Evolutionary conservation across 2,329 filamentous ascomycete species (phyloP).

Genomic region (Aspergillus sergii): DNA sequence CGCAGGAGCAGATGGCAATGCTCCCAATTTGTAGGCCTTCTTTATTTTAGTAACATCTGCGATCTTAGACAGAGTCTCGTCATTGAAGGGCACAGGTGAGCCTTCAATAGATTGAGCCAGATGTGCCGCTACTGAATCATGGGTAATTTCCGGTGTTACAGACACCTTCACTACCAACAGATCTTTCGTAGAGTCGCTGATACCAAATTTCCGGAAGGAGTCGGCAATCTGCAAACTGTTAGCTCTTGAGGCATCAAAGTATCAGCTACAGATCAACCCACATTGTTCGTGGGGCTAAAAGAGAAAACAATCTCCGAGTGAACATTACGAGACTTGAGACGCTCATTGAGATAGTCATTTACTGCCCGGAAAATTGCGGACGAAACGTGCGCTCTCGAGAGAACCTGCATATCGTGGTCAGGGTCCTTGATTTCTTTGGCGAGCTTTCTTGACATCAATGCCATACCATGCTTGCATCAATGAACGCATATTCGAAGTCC

Average conservation of each 20-base stretch:
- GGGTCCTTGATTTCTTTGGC: background rate
- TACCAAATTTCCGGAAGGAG: conserved; percentile 85
- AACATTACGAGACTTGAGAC: conserved; percentile 78
- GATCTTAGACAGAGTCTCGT: conserved; percentile 61
- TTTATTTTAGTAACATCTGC: conserved; percentile 71
- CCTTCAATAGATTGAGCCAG: conserved; percentile 66
- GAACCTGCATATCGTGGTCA: conserved; percentile 53
- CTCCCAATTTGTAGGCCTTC: conserved; percentile 85
- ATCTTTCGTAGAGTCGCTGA: conserved; percentile 68
- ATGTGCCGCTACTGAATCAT: conserved; percentile 60
- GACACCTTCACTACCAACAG: conserved; percentile 83
- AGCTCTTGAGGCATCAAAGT: conserved; percentile 13
- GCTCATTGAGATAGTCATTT: conserved; percentile 61
- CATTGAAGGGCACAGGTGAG: conserved; percentile 59
- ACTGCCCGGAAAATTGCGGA: conserved; percentile 78
- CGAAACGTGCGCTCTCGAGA: conserved; percentile 72
- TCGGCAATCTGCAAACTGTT: conserved; percentile 72
- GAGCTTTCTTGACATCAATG: background rate
- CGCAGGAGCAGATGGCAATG: conserved; percentile 48
- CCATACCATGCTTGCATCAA: conserved; percentile 78
- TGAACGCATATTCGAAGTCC: conserved; percentile 89
- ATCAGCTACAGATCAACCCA: conserved; percentile 42
- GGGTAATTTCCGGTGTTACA: conserved; percentile 50
- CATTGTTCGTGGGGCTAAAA: conserved; percentile 81
- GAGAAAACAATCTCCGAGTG: conserved; percentile 86